Percentiles rank a stretch among this genome's conserved stretches.
Conservation (phyloP, 345 rosid species). For the Eutrema japonicum region DNA sequence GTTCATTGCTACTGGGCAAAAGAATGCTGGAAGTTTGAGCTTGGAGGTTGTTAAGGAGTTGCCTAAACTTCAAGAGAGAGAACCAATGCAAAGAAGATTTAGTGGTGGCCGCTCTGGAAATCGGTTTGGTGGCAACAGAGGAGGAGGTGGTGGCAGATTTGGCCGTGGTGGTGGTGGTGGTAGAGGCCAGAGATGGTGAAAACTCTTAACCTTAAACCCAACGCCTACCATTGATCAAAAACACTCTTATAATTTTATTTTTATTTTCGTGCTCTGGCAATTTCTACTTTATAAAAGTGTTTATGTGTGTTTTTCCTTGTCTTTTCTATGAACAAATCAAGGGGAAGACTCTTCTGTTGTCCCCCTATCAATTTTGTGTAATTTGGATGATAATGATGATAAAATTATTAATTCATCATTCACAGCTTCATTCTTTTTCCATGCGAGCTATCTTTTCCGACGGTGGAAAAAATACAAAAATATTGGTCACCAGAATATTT, state of each 20-base stretch:
- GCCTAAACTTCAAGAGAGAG: slow-evolving; percentile 79
- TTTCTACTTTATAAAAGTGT: slow-evolving; percentile 14
- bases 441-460: background rate
- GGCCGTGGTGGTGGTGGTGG: slow-evolving; percentile 54
- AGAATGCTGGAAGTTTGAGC: slow-evolving; percentile 69
- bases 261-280: background rate
- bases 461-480: background rate
- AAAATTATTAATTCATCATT: slow-evolving; percentile 21
- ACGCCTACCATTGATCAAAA: background rate
- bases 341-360: slow-evolving; percentile 15
- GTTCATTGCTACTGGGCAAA: slow-evolving; percentile 64
- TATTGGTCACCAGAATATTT: too few relatives aligned
- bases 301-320: background rate
- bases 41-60: slow-evolving; percentile 65
- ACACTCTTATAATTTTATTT: background rate
- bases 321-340: slow-evolving; percentile 1
- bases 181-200: slow-evolving; percentile 44
- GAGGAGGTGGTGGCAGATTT: slow-evolving; percentile 43
- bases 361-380: slow-evolving; percentile 40
- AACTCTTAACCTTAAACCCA: background rate
- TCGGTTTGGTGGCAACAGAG: slow-evolving; percentile 43
- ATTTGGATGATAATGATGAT: slow-evolving; percentile 42
- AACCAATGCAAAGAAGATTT: slow-evolving; percentile 40
- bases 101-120: slow-evolving; percentile 45
- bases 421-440: background rate